phyloP scores from a whole-genome alignment of 2,329 filamentous ascomycete species.

The Colletotrichum sp. region DNA sequence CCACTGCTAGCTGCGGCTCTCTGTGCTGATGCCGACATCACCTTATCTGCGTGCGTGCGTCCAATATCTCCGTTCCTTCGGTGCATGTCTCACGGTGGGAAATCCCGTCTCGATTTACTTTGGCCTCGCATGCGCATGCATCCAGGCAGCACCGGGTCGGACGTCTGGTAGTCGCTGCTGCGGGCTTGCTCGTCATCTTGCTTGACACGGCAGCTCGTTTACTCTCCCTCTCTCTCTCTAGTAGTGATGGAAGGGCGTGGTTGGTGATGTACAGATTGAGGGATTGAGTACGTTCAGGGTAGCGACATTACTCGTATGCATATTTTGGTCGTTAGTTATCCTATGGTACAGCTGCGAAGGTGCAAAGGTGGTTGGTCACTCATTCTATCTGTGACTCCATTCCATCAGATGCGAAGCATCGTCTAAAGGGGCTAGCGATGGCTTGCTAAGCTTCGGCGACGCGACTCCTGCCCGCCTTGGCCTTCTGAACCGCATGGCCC shows the following conservation, averaged over 20 bases:
- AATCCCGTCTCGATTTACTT: neutral
- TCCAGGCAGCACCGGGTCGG: neutral
- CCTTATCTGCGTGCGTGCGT: neutral
- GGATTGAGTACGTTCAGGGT: neutral
- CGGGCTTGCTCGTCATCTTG: neutral
- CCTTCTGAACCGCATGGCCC: slow-evolving; percentile 34
- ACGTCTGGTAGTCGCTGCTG: neutral
- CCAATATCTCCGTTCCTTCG: neutral
- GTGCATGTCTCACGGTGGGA: neutral
- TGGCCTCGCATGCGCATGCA: neutral
- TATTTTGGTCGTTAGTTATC: neutral
- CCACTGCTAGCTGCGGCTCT: neutral
- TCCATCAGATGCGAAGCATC: neutral
- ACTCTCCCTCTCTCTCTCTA: neutral
- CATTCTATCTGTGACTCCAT: neutral
- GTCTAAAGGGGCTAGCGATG: neutral
- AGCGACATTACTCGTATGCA: neutral
- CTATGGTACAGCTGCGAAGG: neutral
- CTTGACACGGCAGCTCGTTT: neutral
- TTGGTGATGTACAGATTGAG: neutral
- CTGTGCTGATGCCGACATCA: neutral
- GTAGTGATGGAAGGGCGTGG: neutral
- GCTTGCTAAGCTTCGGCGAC: neutral
- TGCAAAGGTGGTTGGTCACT: neutral
- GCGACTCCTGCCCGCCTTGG: neutral